These are phyloP conservation scores for Saccharomycopsis crataegensis DNA, from an alignment of 1,139 yeast genomes.

Conservation along the genomic window DNA sequence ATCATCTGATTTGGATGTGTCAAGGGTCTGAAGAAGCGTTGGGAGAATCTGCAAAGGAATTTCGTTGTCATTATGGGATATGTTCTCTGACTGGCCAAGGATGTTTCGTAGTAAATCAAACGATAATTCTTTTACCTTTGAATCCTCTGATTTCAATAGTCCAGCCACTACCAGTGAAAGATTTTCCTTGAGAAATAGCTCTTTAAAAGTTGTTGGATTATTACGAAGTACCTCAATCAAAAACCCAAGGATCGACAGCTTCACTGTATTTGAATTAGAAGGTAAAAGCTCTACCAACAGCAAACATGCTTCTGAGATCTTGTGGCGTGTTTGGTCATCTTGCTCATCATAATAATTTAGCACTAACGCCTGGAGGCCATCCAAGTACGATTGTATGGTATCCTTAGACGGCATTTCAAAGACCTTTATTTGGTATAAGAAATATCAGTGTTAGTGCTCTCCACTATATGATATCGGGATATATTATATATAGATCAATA, in stretches of 20 bases:
- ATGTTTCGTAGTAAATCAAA: conserved; percentile 4
- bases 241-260: conserved; percentile 10
- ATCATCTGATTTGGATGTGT: neutral
- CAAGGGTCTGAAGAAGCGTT: no score
- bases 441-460: no score
- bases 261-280: conserved; percentile 16
- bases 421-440: no score
- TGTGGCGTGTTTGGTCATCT: conserved; percentile 7
- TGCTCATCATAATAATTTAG: conserved; percentile 9
- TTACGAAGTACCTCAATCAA: conserved; percentile 6
- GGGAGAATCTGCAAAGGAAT: no score
- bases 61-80: no score
- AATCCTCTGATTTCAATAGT: conserved; percentile 1
- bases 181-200: conserved; percentile 12
- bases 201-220: conserved; percentile 7
- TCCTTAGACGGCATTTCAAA: no score
- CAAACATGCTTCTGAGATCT: conserved; percentile 16
- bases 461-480: no score
- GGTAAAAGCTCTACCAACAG: conserved; percentile 14
- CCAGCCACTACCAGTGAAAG: conserved; percentile 10
- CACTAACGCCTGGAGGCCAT: conserved; percentile 7
- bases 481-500: no score
- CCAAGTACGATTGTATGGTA: conserved; percentile 4
- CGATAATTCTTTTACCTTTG: conserved; percentile 7
- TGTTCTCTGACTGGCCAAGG: neutral